Evolutionary conservation across 441 rosid genomes (phyloP).

Genomic region (Manihot esculenta): DNA sequence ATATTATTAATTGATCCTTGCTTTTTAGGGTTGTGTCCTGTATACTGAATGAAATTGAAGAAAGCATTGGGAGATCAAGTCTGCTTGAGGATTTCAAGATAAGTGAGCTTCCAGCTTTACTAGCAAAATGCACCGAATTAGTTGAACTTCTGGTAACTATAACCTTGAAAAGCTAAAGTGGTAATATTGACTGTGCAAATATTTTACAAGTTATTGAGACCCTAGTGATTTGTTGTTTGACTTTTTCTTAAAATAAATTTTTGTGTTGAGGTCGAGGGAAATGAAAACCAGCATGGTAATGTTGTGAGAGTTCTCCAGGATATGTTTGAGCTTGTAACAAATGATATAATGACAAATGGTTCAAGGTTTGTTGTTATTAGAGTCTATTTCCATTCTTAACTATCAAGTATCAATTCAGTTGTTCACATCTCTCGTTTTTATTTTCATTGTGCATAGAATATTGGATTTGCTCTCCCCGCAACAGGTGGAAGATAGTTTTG

Average conservation of each 20-base stretch:
- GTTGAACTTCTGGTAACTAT: conserved; percentile 83
- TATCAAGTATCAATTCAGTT: conserved; percentile 15
- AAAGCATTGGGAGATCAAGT: conserved; percentile 63
- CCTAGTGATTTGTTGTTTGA: neutral
- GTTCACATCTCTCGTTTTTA: conserved; percentile 18
- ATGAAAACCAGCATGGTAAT: conserved; percentile 46
- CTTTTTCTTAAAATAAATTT: conserved; percentile 10
- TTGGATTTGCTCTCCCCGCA: conserved; percentile 35
- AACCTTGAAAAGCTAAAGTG: conserved; percentile 18
- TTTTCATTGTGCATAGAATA: conserved; percentile 47
- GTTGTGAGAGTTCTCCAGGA: conserved; percentile 92
- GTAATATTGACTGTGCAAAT: conserved; percentile 9
- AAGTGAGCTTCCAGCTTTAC: conserved; percentile 72
- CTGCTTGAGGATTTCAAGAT: conserved; percentile 76
- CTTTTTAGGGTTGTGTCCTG: conserved; percentile 55
- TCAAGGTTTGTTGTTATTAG: conserved; percentile 54
- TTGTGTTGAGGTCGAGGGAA: conserved; percentile 60
- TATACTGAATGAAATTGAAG: conserved; percentile 69
- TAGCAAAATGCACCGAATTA: conserved; percentile 61
- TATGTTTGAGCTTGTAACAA: conserved; percentile 85
- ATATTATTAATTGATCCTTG: conserved; percentile 18
- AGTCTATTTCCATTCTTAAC: conserved; percentile 16
- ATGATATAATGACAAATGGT: conserved; percentile 81
- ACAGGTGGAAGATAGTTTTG: conserved; percentile 36
- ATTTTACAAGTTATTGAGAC: conserved; percentile 6